Conservation (phyloP, 148 eudicot genomes). For the Pharnaceum exiguum region DNA sequence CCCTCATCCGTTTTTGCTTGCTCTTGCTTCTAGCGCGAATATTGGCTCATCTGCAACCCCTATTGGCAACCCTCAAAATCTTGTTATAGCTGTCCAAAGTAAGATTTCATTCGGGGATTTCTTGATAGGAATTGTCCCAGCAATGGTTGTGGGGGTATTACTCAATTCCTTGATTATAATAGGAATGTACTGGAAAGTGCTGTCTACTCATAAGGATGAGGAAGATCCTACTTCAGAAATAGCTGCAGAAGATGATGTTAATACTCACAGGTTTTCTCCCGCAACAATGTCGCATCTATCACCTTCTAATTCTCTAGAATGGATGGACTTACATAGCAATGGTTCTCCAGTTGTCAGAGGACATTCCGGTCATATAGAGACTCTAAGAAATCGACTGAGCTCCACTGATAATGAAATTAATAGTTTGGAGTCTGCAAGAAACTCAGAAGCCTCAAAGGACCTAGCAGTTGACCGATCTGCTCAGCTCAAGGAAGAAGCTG, state of each 20-base stretch:
- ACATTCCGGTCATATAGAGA: constrained; percentile 21
- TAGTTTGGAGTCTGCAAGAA: constrained; percentile 28
- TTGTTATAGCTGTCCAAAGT: constrained; percentile 42
- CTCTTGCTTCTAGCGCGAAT: constrained; percentile 87
- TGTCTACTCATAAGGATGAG: constrained; percentile 60
- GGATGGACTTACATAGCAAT: constrained; percentile 22
- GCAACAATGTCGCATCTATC: constrained; percentile 60
- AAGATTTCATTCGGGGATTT: constrained; percentile 40
- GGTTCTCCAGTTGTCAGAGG: constrained; percentile 22
- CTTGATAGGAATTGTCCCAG: constrained; percentile 31
- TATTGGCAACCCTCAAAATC: constrained; percentile 57
- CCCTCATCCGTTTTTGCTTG: constrained; percentile 78
- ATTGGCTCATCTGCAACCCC: constrained; percentile 89
- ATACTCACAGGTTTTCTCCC: constrained; percentile 74
- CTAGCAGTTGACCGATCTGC: constrained; percentile 15
- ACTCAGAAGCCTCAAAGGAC: constrained; percentile 35
- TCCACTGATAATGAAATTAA: constrained; percentile 39
- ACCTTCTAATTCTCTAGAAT: constrained; percentile 38
- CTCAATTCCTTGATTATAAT: constrained; percentile 45
- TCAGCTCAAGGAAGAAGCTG: constrained; percentile 24
- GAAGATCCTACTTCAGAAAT: constrained; percentile 51
- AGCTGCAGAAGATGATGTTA: constrained; percentile 54
- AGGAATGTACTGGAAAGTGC: constrained; percentile 66
- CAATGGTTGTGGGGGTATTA: constrained; percentile 49
- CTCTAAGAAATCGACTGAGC: constrained; percentile 34